Conservation (phyloP, 768 basidiomycete species). For the Hygrocybe punicea region DNA sequence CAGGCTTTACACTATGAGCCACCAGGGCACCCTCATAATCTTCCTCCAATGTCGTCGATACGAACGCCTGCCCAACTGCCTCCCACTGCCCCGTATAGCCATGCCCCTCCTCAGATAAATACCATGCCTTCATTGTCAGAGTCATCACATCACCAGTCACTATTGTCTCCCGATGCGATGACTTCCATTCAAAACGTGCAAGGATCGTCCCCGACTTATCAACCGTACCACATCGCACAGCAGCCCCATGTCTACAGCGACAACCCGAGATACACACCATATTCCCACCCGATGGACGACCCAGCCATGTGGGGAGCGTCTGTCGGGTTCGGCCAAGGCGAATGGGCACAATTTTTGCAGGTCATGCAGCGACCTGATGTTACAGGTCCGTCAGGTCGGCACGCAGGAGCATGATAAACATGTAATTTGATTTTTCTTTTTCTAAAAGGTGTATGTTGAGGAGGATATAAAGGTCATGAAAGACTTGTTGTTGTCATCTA, state of each 20-base stretch:
- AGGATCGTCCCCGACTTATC: not conserved
- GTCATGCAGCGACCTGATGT: conserved; percentile 51
- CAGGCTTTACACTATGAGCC: conserved; percentile 17
- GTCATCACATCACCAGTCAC: conserved; percentile 9
- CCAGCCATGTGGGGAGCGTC: conserved; percentile 71
- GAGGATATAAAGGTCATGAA: too few species aligned
- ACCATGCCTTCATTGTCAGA: not conserved
- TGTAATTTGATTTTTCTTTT: not conserved
- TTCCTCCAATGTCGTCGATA: conserved; percentile 25
- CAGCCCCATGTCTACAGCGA: conserved; percentile 36
- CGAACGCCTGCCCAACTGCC: conserved; percentile 19
- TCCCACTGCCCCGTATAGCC: not conserved
- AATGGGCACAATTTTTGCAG: conserved; percentile 66
- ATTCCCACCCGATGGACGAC: conserved; percentile 57
- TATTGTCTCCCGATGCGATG: conserved; percentile 14
- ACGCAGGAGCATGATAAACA: conserved; percentile 34
- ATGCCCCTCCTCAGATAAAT: not conserved
- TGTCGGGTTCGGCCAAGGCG: conserved; percentile 70
- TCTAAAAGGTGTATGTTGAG: too few species aligned
- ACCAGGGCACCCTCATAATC: not conserved
- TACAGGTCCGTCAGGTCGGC: conserved; percentile 26
- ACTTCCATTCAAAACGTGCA: not conserved
- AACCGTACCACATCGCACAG: not conserved
- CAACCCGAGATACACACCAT: conserved; percentile 40
- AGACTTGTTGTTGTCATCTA: not conserved